phyloP scores from a whole-genome alignment of 305 asterid genomes.

The Fraxinus velutina region DNA sequence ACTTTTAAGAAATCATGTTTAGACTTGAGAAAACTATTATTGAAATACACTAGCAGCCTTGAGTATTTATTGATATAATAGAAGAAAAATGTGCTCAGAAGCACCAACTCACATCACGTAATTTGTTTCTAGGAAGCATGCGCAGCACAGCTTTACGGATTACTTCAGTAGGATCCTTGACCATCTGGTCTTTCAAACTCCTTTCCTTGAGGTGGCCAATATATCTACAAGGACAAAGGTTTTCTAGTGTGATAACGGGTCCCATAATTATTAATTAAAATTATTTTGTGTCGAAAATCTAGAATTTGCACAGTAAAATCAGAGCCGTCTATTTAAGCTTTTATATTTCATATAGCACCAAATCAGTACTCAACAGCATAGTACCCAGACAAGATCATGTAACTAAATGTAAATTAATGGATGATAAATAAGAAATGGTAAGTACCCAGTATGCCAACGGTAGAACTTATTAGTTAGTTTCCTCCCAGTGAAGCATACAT shows the following conservation, averaged over 20 bases:
- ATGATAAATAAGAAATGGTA: not conserved
- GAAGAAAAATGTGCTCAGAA: slow-evolving; percentile 7
- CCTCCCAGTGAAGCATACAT: slow-evolving; percentile 76
- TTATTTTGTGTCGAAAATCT: not conserved
- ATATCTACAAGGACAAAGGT: slow-evolving; percentile 41
- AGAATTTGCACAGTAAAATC: not conserved
- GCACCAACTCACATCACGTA: slow-evolving; percentile 71
- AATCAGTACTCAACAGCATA: slow-evolving; percentile 2
- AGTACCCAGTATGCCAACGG: slow-evolving; percentile 91
- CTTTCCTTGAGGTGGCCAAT: slow-evolving; percentile 90
- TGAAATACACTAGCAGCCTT: not conserved
- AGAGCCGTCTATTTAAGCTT: not conserved
- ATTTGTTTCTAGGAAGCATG: slow-evolving; percentile 93
- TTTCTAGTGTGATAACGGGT: not conserved
- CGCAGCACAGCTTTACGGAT: slow-evolving; percentile 92
- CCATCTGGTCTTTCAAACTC: slow-evolving; percentile 94
- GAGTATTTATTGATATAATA: not conserved
- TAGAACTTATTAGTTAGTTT: slow-evolving; percentile 88
- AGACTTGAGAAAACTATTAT: not conserved
- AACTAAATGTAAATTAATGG: not conserved
- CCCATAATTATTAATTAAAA: not conserved
- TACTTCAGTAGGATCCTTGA: slow-evolving; percentile 91
- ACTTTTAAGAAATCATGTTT: not conserved
- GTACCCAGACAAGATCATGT: not conserved
- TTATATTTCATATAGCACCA: not conserved